Evolutionary conservation across 192 early-diverging fungal genomes (phyloP), one percentile per base, ranked within the genome.

Genomic region (Neocallimastix lanati): DNA sequence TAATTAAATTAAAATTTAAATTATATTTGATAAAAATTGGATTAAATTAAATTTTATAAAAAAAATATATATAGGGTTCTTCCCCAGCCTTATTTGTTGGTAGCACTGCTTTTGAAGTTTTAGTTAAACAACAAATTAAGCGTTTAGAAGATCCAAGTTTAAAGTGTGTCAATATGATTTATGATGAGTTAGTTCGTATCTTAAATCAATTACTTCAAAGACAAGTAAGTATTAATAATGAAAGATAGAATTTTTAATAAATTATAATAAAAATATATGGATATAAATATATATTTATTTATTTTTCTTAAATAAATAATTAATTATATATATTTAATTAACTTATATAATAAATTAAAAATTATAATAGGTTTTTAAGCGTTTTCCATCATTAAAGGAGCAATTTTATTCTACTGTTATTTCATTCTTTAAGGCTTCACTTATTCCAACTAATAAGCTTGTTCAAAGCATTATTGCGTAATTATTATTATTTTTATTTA

Each of bases 111-210:
- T 99, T 99, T 82, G 95, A 97, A 84, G 93, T 96, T 28, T 94
- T 99, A 50, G 93, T 99, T 82, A 98, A 96, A 86, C 94, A 99
- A 86, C 98, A 99, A 87, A 99, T 99, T 85, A 94, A 93, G 83
- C 92, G 98, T 6, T 86, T 99, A 27, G 98, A 99, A 85, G 97
- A 98, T 35, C 98, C 98, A 29, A 93, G 94, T 82, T 86, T 99
- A 81, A 96, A 96, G 84, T 99, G 97, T 82, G 93, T 94, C 30
- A 87, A 90, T 36, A 92, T 99, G 90, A 93, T 96, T 14, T 99
- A 98, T 86, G 98, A 99, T 82, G 98, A 99, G 85, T 86, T 99
- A 35, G 93, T 96, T 28, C 91, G 97, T 79, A 99, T 99, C 78
- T 85, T 99, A 79, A 92, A 93, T 82, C 92, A 94, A 84, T 86